Evolutionary conservation across 1,284 basidiomycete genomes (phyloP).

Genomic region (Ganoderma multipileum): DNA sequence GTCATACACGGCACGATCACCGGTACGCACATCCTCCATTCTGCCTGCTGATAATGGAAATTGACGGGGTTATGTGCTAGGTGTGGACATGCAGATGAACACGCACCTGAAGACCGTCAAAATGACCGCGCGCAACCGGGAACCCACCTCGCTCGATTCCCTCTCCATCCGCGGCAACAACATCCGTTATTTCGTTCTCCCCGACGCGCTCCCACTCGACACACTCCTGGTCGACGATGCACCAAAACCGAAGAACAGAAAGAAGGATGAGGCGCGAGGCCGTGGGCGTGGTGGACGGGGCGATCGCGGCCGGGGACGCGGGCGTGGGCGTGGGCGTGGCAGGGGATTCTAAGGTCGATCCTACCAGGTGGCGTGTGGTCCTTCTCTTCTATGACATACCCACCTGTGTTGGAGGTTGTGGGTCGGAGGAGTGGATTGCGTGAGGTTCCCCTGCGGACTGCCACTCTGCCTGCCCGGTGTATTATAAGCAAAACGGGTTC

Average conservation of each 20-base stretch:
- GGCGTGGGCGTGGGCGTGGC: slow-evolving; percentile 36
- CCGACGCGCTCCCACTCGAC: slow-evolving; percentile 95
- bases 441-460: not conserved
- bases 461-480: slow-evolving; percentile 17
- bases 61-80: slow-evolving; percentile 47
- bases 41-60: not conserved
- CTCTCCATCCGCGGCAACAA: slow-evolving; percentile 94
- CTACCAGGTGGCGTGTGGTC: slow-evolving; percentile 4
- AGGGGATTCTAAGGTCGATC: slow-evolving; percentile 33
- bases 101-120: slow-evolving; percentile 97
- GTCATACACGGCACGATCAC: slow-evolving; percentile 97
- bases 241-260: slow-evolving; percentile 92
- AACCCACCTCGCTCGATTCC: slow-evolving; percentile 83
- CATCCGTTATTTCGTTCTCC: slow-evolving; percentile 94
- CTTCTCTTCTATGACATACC: slow-evolving; percentile 9
- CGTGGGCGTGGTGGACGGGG: slow-evolving; percentile 61
- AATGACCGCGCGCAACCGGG: slow-evolving; percentile 90
- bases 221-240: slow-evolving; percentile 97
- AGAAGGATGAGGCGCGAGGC: slow-evolving; percentile 77
- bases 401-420: slow-evolving; percentile 3
- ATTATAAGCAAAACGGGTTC: slow-evolving; percentile 23
- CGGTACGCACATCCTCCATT: slow-evolving; percentile 57
- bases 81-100: slow-evolving; percentile 98
- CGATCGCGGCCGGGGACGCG: slow-evolving; percentile 54
- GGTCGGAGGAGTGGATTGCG: slow-evolving; percentile 7